A percentile compares a stretch with the other conserved stretches of the same genome.
Evolutionary conservation across 2,329 filamentous ascomycete species (phyloP).

Genomic region (Raffaelea arxii): DNA sequence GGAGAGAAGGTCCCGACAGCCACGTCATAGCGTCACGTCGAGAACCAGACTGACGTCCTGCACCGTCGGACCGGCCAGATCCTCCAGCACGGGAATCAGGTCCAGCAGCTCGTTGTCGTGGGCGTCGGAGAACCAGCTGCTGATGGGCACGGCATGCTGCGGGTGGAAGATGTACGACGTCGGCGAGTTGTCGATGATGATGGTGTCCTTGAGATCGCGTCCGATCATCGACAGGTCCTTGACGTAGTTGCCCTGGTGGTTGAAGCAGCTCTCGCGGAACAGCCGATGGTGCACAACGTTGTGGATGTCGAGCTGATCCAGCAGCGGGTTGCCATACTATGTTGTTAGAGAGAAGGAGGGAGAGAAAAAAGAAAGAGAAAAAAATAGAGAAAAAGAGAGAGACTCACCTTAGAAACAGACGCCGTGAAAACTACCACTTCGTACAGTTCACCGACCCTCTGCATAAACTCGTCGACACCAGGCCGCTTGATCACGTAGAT

Average conservation of each 20-base stretch:
- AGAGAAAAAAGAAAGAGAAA: background rate
- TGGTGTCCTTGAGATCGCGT: slow-evolving; percentile 90
- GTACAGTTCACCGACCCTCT: slow-evolving; percentile 92
- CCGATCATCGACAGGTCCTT: slow-evolving; percentile 98
- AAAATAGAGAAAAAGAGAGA: no score
- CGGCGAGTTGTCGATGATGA: slow-evolving; percentile 98
- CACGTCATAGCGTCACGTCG: slow-evolving; percentile 68
- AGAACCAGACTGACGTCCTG: slow-evolving; percentile 95
- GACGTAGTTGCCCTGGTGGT: slow-evolving; percentile 98
- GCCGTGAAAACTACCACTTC: slow-evolving; percentile 98
- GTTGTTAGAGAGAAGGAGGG: slow-evolving; percentile 22
- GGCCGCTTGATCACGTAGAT: slow-evolving; percentile 99
- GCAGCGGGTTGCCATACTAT: slow-evolving; percentile 82
- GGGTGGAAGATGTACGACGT: slow-evolving; percentile 99
- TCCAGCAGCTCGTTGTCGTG: slow-evolving; percentile 98
- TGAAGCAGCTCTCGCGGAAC: slow-evolving; percentile 98
- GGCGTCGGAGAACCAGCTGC: slow-evolving; percentile 99
- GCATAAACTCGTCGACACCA: slow-evolving; percentile 99
- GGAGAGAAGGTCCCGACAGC: slow-evolving; percentile 2
- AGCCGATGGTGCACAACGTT: slow-evolving; percentile 91
- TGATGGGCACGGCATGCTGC: slow-evolving; percentile 96
- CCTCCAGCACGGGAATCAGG: slow-evolving; percentile 94
- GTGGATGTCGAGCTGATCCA: slow-evolving; percentile 96
- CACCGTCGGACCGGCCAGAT: slow-evolving; percentile 80
- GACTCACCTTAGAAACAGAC: slow-evolving; percentile 84